Evolutionary conservation across 1,284 basidiomycete species (phyloP), one percentile per base, ranked within the genome.

Genomic region (Ganoderma leucocontextum): DNA sequence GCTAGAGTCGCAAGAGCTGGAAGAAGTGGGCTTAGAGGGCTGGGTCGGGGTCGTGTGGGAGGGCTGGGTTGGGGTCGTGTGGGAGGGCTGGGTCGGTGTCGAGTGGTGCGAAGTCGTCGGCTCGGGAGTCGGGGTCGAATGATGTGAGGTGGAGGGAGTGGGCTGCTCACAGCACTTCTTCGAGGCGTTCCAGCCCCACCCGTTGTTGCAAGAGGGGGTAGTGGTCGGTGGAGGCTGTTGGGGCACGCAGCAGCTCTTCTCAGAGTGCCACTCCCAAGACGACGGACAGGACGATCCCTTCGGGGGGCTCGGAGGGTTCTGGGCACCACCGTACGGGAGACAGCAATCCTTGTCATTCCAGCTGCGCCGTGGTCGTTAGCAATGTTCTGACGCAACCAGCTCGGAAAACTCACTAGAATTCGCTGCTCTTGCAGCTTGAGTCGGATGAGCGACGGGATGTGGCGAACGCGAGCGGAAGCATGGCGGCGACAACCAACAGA

Each of bases 271-370:
- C 70, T 77, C 77, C 78, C 78, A 80, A 49, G 65, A 68, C 47
- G 73, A 73, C 33, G 78, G 76, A 84, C 85, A 77, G 80, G 81
- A 65, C 74, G 76, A 58, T 85, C 84, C 86, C 87, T 33, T 77
- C 38, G 87, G 85, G 42, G 86, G 85, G 15, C 76, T 41, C 17
- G 84, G 83, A 2, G 84, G 79, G 38, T 74, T 75, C 38, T 80
- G 68, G 7, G 78, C 76, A 44, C 87, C 87, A 60, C 87, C 87
- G 62, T 80, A 71, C 9, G 83, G 84, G 63, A 89, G 77, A 75
- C 88, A 90, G 76, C 83, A 85, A 19, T 73, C 73, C 75, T 85
- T 85, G 12, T 72, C 73, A 2, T 73, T 52, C 73, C 81, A 88
- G 82, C 87, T 88, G 62, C 15, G 47, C 15, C 60, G 19, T 8